phyloP scores from a whole-genome alignment of 2,329 filamentous ascomycete species.

The Colletotrichum nymphaeae region DNA sequence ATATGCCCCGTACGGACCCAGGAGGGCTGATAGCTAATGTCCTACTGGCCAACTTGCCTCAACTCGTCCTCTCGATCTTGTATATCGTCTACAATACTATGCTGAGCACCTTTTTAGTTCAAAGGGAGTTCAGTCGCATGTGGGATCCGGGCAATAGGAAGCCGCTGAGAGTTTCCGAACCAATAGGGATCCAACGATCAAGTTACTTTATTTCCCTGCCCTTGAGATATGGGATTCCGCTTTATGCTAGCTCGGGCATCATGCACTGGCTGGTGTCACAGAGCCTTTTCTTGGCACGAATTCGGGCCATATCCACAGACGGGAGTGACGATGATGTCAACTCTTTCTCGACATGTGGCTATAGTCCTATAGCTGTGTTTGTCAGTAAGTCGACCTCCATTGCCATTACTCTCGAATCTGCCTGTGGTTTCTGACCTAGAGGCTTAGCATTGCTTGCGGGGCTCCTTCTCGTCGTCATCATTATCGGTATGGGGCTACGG shows the following conservation, averaged over 20 bases:
- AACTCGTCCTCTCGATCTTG: conserved; percentile 57
- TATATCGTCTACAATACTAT: conserved; percentile 58
- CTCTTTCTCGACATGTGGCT: conserved; percentile 45
- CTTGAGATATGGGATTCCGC: conserved; percentile 54
- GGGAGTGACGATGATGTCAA: conserved; percentile 39
- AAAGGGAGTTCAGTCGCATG: conserved; percentile 58
- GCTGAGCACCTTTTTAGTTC: conserved; percentile 57
- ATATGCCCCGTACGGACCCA: conserved; percentile 41
- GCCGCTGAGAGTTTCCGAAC: conserved; percentile 54
- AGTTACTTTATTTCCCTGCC: conserved; percentile 59
- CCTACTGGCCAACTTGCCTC: conserved; percentile 58
- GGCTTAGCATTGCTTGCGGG: conserved; percentile 34
- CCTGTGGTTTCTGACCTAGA: not conserved
- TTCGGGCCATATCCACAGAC: conserved; percentile 42
- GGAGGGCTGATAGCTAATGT: conserved; percentile 45
- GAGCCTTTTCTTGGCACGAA: conserved; percentile 55
- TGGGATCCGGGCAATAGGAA: conserved; percentile 43
- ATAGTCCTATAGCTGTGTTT: conserved; percentile 44
- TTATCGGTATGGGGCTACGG: conserved; percentile 40
- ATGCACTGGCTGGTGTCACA: conserved; percentile 63
- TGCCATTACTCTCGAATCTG: not conserved
- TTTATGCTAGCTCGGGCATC: conserved; percentile 47
- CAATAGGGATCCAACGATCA: conserved; percentile 51
- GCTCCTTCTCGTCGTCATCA: conserved; percentile 23
- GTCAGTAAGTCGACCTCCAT: conserved; percentile 28